Evolutionary conservation across 805 yeast species (phyloP).

Genomic region (Kuraishia ogatae): DNA sequence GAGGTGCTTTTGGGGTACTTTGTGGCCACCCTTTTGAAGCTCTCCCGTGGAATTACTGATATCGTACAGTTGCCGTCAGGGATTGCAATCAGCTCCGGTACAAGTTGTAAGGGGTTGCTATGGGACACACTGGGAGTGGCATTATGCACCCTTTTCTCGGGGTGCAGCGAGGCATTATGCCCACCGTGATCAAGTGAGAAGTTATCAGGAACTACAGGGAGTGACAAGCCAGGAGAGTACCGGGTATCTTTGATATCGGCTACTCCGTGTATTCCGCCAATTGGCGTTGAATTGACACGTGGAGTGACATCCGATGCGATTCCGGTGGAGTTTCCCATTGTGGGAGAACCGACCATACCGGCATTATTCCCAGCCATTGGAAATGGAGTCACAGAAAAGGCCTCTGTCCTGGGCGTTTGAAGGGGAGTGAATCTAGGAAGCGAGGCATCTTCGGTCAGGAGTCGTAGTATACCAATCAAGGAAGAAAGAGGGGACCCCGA

Average conservation of each 20-base stretch:
- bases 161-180: too few species aligned
- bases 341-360: background rate
- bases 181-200: background rate
- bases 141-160: background rate
- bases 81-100: conserved; percentile 48
- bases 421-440: background rate
- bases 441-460: conserved; percentile 45
- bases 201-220: background rate
- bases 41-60: conserved; percentile 83
- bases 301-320: background rate
- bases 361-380: background rate
- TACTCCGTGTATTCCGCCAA: too few species aligned
- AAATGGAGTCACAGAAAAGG: background rate
- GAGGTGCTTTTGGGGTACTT: conserved; percentile 87
- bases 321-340: background rate
- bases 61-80: conserved; percentile 75
- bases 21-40: conserved; percentile 62
- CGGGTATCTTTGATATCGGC: too few species aligned
- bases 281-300: too few species aligned
- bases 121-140: background rate
- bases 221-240: background rate
- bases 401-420: background rate
- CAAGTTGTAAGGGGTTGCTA: background rate
- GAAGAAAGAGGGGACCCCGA: conserved; percentile 84
- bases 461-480: conserved; percentile 65